phyloP scores from a whole-genome alignment of 1,284 basidiomycete species.

The Sanguinoderma infundibulare region DNA sequence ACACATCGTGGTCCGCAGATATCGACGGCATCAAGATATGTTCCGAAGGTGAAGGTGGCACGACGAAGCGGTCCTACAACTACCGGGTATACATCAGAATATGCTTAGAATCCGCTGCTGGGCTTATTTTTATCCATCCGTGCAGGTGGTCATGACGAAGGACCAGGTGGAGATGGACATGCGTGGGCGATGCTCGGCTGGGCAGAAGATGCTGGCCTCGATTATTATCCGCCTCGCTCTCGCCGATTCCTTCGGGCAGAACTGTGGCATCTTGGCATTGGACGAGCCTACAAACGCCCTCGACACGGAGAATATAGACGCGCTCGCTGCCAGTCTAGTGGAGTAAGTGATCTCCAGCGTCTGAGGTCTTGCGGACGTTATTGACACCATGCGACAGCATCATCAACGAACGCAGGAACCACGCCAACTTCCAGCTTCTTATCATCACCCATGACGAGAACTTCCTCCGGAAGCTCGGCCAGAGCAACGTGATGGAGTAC shows the following conservation, averaged over 20 bases:
- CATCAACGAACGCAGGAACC: conserved; percentile 88
- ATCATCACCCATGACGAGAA: conserved; percentile 98
- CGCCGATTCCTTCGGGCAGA: conserved; percentile 96
- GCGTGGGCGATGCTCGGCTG: conserved; percentile 97
- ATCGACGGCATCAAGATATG: conserved; percentile 98
- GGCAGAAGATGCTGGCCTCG: conserved; percentile 99
- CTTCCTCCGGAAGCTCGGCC: conserved; percentile 83
- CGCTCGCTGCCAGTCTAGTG: conserved; percentile 88
- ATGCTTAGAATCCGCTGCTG: background rate
- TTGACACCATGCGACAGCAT: conserved; percentile 57
- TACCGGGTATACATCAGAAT: conserved; percentile 73
- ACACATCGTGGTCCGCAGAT: conserved; percentile 54
- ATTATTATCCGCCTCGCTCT: conserved; percentile 98
- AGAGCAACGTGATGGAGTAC: conserved; percentile 88
- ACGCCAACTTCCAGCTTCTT: conserved; percentile 95
- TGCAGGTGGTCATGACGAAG: conserved; percentile 96
- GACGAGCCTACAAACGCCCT: conserved; percentile 99
- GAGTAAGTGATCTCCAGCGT: conserved; percentile 66
- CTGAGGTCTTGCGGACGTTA: conserved; percentile 2
- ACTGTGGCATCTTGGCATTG: conserved; percentile 96
- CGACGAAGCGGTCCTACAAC: conserved; percentile 92
- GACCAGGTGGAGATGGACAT: conserved; percentile 99
- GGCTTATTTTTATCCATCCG: conserved; percentile 27
- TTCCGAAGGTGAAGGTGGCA: conserved; percentile 90
- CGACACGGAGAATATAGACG: conserved; percentile 96